Conservation (phyloP, 352 stramenopile species). For the Bremia lactucae region DNA sequence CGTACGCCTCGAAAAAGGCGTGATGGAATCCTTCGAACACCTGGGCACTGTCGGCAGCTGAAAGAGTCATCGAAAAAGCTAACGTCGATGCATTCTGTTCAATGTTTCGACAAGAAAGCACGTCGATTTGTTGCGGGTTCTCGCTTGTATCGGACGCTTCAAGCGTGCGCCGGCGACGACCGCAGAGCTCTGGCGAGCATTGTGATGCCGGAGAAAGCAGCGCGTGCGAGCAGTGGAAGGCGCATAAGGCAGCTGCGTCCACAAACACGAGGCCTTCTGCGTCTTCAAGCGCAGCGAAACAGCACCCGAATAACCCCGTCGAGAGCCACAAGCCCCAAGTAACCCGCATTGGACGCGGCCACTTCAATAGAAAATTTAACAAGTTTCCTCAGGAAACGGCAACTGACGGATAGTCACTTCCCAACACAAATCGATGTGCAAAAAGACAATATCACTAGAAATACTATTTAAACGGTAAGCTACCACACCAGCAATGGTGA, state of each 20-base stretch:
- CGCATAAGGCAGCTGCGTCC: slow-evolving; percentile 34
- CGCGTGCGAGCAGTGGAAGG: slow-evolving; percentile 39
- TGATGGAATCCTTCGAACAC: slow-evolving; percentile 47
- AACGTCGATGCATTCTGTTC: slow-evolving; percentile 21
- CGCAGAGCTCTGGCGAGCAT: slow-evolving; percentile 14
- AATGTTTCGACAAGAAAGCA: slow-evolving; percentile 30
- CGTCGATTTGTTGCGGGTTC: slow-evolving; percentile 15
- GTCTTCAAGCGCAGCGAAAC: slow-evolving; percentile 21
- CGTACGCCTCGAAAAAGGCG: slow-evolving; percentile 53
- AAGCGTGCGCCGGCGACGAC: slow-evolving; percentile 2
- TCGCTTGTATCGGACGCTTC: slow-evolving; percentile 4
- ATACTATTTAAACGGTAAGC: too few relatives aligned
- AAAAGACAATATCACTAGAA: too few relatives aligned
- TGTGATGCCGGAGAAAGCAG: slow-evolving; percentile 14
- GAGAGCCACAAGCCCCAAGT: slow-evolving; percentile 6
- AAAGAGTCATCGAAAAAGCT: slow-evolving; percentile 28
- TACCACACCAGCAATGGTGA: too few relatives aligned
- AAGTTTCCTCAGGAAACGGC: too few relatives aligned
- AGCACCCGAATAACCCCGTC: slow-evolving; percentile 4
- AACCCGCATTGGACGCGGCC: slow-evolving; percentile 6
- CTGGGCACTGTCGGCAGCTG: slow-evolving; percentile 20
- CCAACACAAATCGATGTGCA: too few relatives aligned
- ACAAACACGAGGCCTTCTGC: slow-evolving; percentile 33
- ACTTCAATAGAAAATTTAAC: too few relatives aligned
- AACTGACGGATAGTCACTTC: too few relatives aligned